Conservation (phyloP, 2,329 filamentous ascomycete species). For the Ceratocystis cubensis region DNA sequence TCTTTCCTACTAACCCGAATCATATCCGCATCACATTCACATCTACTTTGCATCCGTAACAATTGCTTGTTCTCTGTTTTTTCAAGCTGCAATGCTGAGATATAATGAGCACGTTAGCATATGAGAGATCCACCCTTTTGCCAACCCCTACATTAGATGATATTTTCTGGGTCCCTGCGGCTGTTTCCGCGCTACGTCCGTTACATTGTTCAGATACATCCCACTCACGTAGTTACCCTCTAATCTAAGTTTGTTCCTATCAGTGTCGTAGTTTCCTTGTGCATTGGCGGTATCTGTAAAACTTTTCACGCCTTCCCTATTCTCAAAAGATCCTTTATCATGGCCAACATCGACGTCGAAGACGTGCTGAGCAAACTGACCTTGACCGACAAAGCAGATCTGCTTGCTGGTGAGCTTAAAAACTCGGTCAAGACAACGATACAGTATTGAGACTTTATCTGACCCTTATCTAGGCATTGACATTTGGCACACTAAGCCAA, state of each 20-base stretch:
- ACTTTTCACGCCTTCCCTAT: not conserved
- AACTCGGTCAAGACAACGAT: too few species aligned
- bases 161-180: not conserved
- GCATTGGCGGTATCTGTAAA: not conserved
- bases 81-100: not conserved
- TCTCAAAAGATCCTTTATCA: slow-evolving; percentile 24
- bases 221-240: not conserved
- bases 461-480: slow-evolving; percentile 47
- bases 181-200: not conserved
- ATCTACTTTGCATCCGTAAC: too few species aligned
- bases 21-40: too few species aligned
- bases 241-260: not conserved
- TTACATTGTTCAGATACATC: not conserved
- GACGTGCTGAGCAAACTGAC: slow-evolving; percentile 56
- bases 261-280: not conserved
- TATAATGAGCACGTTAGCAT: not conserved
- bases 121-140: slow-evolving; percentile 1
- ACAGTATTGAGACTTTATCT: not conserved
- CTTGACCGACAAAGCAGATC: slow-evolving; percentile 62
- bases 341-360: slow-evolving; percentile 43
- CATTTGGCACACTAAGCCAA: slow-evolving; percentile 42
- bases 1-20: not conserved
- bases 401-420: slow-evolving; percentile 54
- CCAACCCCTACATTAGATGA: not conserved
- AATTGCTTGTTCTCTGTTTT: too few species aligned